A percentile compares a stretch with the other conserved stretches of the same genome.
Evolutionary conservation across 768 basidiomycete species (phyloP).

Genomic region (Termitomyces heimii): DNA sequence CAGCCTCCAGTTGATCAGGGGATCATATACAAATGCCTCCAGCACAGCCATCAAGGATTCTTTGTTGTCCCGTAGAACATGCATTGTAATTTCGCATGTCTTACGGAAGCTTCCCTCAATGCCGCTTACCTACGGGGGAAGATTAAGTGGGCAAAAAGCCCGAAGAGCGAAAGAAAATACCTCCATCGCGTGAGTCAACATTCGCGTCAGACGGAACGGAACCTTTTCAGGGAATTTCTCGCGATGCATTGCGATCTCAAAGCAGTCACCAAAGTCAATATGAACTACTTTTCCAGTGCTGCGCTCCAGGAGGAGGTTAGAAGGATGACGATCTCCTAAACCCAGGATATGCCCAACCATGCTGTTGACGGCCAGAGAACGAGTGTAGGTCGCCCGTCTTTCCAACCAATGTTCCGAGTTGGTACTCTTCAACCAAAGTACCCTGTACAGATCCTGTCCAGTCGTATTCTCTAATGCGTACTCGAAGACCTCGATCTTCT

Average conservation of each 20-base stretch:
- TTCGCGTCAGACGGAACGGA: conserved; percentile 95
- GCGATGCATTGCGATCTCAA: conserved; percentile 95
- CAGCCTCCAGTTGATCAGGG: conserved; percentile 94
- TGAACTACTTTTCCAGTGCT: conserved; percentile 94
- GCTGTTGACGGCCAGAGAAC: conserved; percentile 92
- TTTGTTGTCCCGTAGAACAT: conserved; percentile 91
- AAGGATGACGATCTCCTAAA: conserved; percentile 96
- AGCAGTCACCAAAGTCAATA: conserved; percentile 97
- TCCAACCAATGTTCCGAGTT: conserved; percentile 99
- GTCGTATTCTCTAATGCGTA: conserved; percentile 98
- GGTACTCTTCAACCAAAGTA: conserved; percentile 91
- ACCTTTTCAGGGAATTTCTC: conserved; percentile 99
- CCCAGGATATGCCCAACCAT: conserved; percentile 99
- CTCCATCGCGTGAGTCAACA: conserved; percentile 99
- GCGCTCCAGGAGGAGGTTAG: conserved; percentile 88
- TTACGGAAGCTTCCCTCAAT: conserved; percentile 96
- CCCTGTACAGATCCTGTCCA: conserved; percentile 94
- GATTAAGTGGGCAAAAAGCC: conserved; percentile 1
- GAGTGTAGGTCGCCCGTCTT: conserved; percentile 90
- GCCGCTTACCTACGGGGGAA: conserved; percentile 72
- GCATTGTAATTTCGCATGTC: conserved; percentile 98
- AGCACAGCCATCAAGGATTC: conserved; percentile 99
- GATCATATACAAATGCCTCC: conserved; percentile 98
- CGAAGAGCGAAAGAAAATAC: conserved; percentile 29
- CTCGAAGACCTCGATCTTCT: conserved; percentile 99